These are phyloP conservation scores for Aspergillus sp. DNA, from an alignment of 2,329 filamentous ascomycete genomes.

Conservation along the genomic window DNA sequence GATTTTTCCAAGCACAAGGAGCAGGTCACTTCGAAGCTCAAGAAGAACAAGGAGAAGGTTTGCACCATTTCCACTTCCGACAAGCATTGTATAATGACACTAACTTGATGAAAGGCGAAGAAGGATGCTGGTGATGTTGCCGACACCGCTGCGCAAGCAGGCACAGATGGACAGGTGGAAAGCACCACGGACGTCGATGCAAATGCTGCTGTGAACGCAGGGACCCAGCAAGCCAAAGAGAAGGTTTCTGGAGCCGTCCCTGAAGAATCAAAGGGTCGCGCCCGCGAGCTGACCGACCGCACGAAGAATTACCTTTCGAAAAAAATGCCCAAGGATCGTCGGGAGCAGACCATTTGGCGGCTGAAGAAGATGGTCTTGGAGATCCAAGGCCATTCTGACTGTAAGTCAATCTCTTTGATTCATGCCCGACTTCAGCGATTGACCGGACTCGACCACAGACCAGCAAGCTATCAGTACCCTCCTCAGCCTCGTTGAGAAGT, in stretches of 20 bases:
- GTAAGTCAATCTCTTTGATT: slow-evolving; percentile 42
- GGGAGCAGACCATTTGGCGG: slow-evolving; percentile 87
- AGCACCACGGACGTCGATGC: slow-evolving; percentile 54
- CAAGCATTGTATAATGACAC: neutral
- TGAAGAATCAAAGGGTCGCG: slow-evolving; percentile 52
- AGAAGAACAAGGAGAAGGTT: slow-evolving; percentile 55
- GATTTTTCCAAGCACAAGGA: slow-evolving; percentile 67
- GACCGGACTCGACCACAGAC: slow-evolving; percentile 50
- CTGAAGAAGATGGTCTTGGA: slow-evolving; percentile 98
- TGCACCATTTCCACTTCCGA: slow-evolving; percentile 29
- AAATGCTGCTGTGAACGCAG: slow-evolving; percentile 45
- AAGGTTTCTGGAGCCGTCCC: slow-evolving; percentile 63
- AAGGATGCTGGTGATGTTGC: slow-evolving; percentile 58
- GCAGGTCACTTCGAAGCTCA: slow-evolving; percentile 62
- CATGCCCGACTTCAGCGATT: neutral
- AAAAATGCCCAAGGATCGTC: slow-evolving; percentile 90
- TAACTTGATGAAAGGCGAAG: slow-evolving; percentile 23
- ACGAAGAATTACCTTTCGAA: slow-evolving; percentile 73
- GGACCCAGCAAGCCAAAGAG: slow-evolving; percentile 43
- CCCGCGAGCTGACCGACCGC: slow-evolving; percentile 39
- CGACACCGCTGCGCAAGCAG: slow-evolving; percentile 53
- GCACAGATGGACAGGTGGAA: slow-evolving; percentile 47
- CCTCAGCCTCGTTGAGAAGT: slow-evolving; percentile 78
- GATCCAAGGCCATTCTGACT: slow-evolving; percentile 92
- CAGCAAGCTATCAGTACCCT: slow-evolving; percentile 87